Conservation (phyloP, 2,329 filamentous ascomycete genomes). For the Rosellinia necatrix region DNA sequence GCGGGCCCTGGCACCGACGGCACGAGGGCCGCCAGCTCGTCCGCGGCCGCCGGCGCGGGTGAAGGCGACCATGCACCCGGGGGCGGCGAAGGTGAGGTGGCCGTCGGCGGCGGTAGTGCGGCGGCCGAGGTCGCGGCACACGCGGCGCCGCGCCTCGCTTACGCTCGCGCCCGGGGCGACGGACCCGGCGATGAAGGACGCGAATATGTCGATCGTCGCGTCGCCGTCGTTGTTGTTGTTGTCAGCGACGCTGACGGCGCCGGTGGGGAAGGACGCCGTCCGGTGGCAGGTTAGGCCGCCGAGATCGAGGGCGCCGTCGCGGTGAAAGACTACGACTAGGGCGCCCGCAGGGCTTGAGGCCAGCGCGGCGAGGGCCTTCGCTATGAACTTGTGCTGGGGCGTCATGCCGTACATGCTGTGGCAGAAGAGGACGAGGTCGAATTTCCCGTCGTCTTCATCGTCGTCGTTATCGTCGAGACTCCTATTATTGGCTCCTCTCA, state of each 20-base stretch:
- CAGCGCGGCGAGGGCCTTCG: slow-evolving; percentile 54
- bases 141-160: slow-evolving; percentile 51
- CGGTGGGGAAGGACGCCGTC: slow-evolving; percentile 52
- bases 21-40: slow-evolving; percentile 50
- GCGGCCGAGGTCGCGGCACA: slow-evolving; percentile 55
- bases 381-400: slow-evolving; percentile 51
- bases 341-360: slow-evolving; percentile 43
- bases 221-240: no score
- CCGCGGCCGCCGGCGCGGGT: slow-evolving; percentile 49
- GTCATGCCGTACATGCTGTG: slow-evolving; percentile 68
- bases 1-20: slow-evolving; percentile 39
- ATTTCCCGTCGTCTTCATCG: slow-evolving; percentile 44
- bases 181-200: slow-evolving; percentile 57
- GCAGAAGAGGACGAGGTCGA: slow-evolving; percentile 63
- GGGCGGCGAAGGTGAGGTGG: slow-evolving; percentile 53
- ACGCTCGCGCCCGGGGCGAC: slow-evolving; percentile 38
- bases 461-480: slow-evolving; percentile 28
- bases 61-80: slow-evolving; percentile 57
- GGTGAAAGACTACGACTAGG: slow-evolving; percentile 61
- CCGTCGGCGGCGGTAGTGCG: slow-evolving; percentile 43
- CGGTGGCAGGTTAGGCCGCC: slow-evolving; percentile 53
- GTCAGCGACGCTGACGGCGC: slow-evolving; percentile 49
- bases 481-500: no score
- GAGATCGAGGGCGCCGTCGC: slow-evolving; percentile 48
- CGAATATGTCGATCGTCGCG: slow-evolving; percentile 55